Base-by-base conservation (phyloP, 768 basidiomycete genomes). In the Agrocybe chaxingu region DNA sequence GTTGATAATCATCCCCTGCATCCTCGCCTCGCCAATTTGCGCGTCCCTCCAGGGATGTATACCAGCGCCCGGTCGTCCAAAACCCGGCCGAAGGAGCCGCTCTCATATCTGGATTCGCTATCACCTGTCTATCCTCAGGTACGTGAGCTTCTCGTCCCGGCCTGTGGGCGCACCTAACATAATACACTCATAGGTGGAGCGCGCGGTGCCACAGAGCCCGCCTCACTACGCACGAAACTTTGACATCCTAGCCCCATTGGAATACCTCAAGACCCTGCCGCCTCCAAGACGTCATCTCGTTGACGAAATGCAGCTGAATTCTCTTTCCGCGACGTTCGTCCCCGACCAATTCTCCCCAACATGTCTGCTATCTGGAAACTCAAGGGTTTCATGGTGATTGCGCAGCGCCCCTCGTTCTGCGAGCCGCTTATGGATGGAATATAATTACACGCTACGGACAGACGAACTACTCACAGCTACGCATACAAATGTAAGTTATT, bases 301-400 rank as follows among this genome's bases (percentile, higher is more conserved):
- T 47, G 87, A 89, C 60, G 85, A 88, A 64, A 77, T 80, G 61
- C 82, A 83, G 5, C 70, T 89, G 44, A 85, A 85, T 74, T 78
- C 79, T 1, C 79, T 85, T 54, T 66, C 74, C 24, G 58, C 60
- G 8, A 29, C 52, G n/a, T 49, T 50, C 64, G 59, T 39, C 31
- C 52, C 45, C 47, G 38, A 18, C 38, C 42, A 30, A 32, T 34
- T 55, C 31, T 45, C 35, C 19, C 19, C 39, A 40, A 34, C 42
- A 47, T 16, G 31, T 34, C 37, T 10, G 48, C n/a, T 18, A 6
- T 8, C 24, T 24, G 24, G 24, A 24, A 24, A 24, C 24, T 24
- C 24, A 3, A 24, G 24, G 24, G 24, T 24, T 5, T 24, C 24
- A 5, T 24, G 24, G 24, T 24, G 24, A 24, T 24, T 5, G 24